Percentiles rank a stretch among this genome's conserved stretches.
Conservation (phyloP, 352 stramenopile species). For the Pythium aristosporum region DNA sequence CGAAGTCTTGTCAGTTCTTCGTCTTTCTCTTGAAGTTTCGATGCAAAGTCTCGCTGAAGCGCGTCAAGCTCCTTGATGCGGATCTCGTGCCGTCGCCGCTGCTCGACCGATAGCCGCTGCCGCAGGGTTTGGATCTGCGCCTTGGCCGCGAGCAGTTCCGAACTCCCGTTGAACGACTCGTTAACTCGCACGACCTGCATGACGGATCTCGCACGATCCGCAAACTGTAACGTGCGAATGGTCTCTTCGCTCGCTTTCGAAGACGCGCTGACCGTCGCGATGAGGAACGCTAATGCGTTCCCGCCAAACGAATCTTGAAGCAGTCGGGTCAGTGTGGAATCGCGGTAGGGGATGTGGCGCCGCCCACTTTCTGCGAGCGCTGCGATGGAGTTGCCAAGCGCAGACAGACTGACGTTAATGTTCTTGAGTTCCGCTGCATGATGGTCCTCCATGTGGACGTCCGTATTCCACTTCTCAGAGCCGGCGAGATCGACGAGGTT, state of each 20-base stretch:
- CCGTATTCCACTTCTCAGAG: constrained; percentile 85
- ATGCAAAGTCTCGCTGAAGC: constrained; percentile 44
- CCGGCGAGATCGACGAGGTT: constrained; percentile 83
- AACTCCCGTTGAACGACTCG: constrained; percentile 43
- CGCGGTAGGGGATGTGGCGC: constrained; percentile 90
- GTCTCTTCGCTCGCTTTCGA: constrained; percentile 57
- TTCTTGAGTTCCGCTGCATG: constrained; percentile 83
- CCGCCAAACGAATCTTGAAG: constrained; percentile 84
- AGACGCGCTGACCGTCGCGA: constrained; percentile 62
- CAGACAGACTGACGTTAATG: constrained; percentile 91
- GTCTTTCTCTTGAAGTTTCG: constrained; percentile 63
- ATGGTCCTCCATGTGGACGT: constrained; percentile 64
- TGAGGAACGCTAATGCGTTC: constrained; percentile 69
- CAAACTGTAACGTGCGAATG: constrained; percentile 77
- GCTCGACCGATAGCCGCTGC: constrained; percentile 48
- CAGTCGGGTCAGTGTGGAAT: constrained; percentile 87
- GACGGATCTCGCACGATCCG: constrained; percentile 65
- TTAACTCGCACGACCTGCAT: constrained; percentile 78
- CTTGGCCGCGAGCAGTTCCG: constrained; percentile 58
- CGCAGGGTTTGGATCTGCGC: constrained; percentile 57
- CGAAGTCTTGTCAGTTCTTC: constrained; percentile 51
- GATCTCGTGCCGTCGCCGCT: constrained; percentile 43
- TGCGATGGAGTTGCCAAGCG: constrained; percentile 90
- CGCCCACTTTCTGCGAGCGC: constrained; percentile 72
- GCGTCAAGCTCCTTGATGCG: constrained; percentile 60